Conservation (phyloP, 2,329 filamentous ascomycete genomes). For the Cladosporium sp. region DNA sequence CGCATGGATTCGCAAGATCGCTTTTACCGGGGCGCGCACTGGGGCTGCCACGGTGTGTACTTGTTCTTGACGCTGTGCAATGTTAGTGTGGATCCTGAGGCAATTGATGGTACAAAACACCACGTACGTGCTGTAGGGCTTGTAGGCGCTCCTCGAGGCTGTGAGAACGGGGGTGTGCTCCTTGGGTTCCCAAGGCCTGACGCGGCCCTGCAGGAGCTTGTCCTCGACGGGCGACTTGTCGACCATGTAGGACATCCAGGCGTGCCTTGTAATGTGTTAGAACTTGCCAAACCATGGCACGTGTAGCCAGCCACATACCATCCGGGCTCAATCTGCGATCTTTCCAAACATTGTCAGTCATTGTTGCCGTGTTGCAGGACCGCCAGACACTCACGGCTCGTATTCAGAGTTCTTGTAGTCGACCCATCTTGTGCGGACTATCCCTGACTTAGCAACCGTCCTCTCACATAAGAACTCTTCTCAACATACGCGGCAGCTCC, state of each 20-base stretch:
- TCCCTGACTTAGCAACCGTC: not conserved
- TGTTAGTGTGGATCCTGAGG: not conserved
- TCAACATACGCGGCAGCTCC: constrained; percentile 75
- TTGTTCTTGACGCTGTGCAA: constrained; percentile 44
- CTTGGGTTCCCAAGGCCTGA: constrained; percentile 71
- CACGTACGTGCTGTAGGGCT: constrained; percentile 90
- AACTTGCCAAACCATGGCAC: not conserved
- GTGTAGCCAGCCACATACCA: constrained; percentile 50
- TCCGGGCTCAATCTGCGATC: constrained; percentile 83
- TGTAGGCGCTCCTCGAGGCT: constrained; percentile 72
- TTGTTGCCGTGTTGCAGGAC: not conserved
- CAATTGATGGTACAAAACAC: constrained; percentile 14
- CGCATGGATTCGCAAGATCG: not conserved
- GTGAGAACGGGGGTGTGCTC: constrained; percentile 74
- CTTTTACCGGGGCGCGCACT: constrained; percentile 38
- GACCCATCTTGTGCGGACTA: constrained; percentile 94
- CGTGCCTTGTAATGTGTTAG: constrained; percentile 59
- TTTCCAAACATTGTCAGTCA: constrained; percentile 41
- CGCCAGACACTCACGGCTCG: constrained; percentile 58
- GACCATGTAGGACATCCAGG: constrained; percentile 92
- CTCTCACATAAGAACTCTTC: not conserved
- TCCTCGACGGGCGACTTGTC: constrained; percentile 82
- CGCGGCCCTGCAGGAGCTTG: constrained; percentile 61
- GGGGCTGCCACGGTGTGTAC: constrained; percentile 46
- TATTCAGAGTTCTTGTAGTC: constrained; percentile 87